Conservation (phyloP, 192 early-diverging fungal genomes). For the Coemansia umbellata region DNA sequence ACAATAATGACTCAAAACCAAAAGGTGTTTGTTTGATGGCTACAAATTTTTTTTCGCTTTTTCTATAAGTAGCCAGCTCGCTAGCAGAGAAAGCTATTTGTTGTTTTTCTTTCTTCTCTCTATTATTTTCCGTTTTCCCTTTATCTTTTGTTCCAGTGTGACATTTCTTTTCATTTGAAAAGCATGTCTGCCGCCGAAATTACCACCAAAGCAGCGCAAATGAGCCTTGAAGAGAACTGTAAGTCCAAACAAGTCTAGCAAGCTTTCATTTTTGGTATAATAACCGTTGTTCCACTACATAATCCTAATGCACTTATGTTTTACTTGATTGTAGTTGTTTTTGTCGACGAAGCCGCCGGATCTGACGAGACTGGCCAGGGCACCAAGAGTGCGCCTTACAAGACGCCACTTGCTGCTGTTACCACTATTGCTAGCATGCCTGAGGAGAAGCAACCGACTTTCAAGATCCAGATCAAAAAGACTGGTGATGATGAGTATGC, state of each 20-base stretch:
- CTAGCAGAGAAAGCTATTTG: too few relatives aligned
- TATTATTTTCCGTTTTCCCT: not conserved
- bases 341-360: slow-evolving; percentile 80
- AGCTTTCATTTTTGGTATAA: not conserved
- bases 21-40: not conserved
- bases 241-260: slow-evolving; percentile 2
- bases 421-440: slow-evolving; percentile 51
- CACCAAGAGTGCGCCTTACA: slow-evolving; percentile 70
- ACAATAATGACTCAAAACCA: not conserved
- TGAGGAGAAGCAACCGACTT: slow-evolving; percentile 34
- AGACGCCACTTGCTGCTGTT: slow-evolving; percentile 70
- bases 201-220: slow-evolving; percentile 16
- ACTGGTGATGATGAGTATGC: slow-evolving; percentile 65
- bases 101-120: not conserved
- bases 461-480: slow-evolving; percentile 70
- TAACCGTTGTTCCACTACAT: not conserved
- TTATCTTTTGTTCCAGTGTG: not conserved
- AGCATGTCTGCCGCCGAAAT: slow-evolving; percentile 33
- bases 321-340: slow-evolving; percentile 16
- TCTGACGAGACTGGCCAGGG: slow-evolving; percentile 78
- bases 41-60: not conserved
- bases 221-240: slow-evolving; percentile 31
- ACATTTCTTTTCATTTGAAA: not conserved
- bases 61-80: not conserved
- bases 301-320: too few relatives aligned